These are phyloP conservation scores for Stachybotrys chlorohalonatus DNA, from an alignment of 2,329 filamentous ascomycete genomes.

Conservation along the genomic window DNA sequence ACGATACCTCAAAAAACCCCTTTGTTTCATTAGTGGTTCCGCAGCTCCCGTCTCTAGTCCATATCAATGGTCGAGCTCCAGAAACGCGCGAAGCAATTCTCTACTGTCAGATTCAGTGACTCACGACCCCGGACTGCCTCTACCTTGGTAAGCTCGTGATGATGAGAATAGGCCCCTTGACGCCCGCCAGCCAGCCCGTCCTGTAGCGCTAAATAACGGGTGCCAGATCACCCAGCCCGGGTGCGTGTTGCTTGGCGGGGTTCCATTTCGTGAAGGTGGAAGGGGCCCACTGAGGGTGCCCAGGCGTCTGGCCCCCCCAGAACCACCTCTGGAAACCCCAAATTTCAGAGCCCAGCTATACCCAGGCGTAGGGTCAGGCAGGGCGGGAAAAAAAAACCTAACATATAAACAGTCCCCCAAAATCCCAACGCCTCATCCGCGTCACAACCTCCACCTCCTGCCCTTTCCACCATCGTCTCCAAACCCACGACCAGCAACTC, in stretches of 20 bases:
- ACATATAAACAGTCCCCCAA: slow-evolving; percentile 1
- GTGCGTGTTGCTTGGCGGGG: not conserved
- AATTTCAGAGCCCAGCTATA: not conserved
- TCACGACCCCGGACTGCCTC: too few relatives aligned
- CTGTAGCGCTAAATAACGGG: not conserved
- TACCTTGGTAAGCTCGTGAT: too few relatives aligned
- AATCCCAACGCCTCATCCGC: slow-evolving; percentile 1
- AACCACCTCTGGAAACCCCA: not conserved
- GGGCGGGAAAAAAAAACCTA: not conserved
- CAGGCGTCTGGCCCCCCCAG: not conserved
- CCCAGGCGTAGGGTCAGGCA: not conserved
- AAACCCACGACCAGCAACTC: not conserved
- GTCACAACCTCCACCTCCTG: slow-evolving; percentile 1
- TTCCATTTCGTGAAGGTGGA: not conserved
- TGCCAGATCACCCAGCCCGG: not conserved
- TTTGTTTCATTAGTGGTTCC: too few relatives aligned
- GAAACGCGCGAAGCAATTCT: too few relatives aligned
- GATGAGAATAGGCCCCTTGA: not conserved
- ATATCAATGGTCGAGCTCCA: too few relatives aligned
- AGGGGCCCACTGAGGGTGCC: not conserved
- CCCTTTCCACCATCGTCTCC: not conserved
- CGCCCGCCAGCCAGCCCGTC: not conserved
- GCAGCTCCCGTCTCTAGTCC: too few relatives aligned
- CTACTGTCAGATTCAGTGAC: too few relatives aligned
- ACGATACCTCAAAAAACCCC: too few relatives aligned